These are phyloP conservation scores for Paraglomus occultum DNA, from an alignment of 192 early-diverging fungal genomes.

Conservation along the genomic window DNA sequence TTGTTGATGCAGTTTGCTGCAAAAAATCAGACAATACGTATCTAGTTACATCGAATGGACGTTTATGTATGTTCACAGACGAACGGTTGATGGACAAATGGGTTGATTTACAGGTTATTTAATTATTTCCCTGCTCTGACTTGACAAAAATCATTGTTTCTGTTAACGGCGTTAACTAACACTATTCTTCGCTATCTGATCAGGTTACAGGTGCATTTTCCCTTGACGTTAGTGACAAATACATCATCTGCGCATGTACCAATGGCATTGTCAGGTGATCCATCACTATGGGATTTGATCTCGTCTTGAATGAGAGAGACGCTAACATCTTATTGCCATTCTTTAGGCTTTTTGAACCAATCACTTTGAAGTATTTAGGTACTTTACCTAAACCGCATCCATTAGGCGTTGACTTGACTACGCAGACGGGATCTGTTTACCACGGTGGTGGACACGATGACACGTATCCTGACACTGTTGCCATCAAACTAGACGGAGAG, in stretches of 20 bases:
- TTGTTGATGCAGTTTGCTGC: slow-evolving; percentile 67
- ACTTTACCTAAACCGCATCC: slow-evolving; percentile 72
- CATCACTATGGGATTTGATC: background rate
- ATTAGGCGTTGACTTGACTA: slow-evolving; percentile 53
- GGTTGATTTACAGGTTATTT: slow-evolving; percentile 73
- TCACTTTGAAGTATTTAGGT: slow-evolving; percentile 65
- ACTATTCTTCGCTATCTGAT: background rate
- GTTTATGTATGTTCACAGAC: slow-evolving; percentile 64
- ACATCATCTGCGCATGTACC: slow-evolving; percentile 69
- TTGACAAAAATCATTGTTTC: background rate
- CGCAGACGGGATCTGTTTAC: slow-evolving; percentile 19
- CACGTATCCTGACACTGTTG: slow-evolving; percentile 58
- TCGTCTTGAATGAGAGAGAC: slow-evolving; percentile 2
- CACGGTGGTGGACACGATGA: slow-evolving; percentile 31
- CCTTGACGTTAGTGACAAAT: slow-evolving; percentile 53
- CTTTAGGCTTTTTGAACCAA: slow-evolving; percentile 67
- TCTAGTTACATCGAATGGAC: slow-evolving; percentile 66
- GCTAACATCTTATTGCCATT: background rate
- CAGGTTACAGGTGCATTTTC: slow-evolving; percentile 65
- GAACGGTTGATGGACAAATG: slow-evolving; percentile 70
- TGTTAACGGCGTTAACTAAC: background rate
- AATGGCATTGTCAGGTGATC: slow-evolving; percentile 70
- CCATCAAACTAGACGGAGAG: slow-evolving; percentile 54
- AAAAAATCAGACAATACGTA: slow-evolving; percentile 51
- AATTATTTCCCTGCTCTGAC: background rate